These are phyloP conservation scores for Xylariaceae sp. DNA, from an alignment of 2,329 filamentous ascomycete genomes.

Conservation along the genomic window DNA sequence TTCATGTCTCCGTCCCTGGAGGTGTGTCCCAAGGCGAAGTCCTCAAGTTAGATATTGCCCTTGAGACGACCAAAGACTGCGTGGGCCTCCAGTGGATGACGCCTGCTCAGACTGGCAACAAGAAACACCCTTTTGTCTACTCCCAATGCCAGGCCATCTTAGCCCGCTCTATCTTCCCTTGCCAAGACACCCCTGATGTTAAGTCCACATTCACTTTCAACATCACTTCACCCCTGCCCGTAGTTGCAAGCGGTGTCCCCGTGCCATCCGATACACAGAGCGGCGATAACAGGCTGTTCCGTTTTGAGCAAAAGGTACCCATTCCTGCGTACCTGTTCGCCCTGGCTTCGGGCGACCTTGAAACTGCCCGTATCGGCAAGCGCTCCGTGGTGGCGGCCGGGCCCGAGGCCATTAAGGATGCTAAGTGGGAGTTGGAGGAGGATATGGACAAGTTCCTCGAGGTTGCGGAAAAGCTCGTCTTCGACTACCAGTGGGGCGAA, in stretches of 20 bases:
- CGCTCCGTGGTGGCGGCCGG: constrained; percentile 80
- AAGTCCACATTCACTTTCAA: constrained; percentile 93
- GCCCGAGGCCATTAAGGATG: constrained; percentile 76
- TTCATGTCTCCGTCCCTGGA: constrained; percentile 57
- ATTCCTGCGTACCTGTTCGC: constrained; percentile 95
- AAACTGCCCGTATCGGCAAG: constrained; percentile 77
- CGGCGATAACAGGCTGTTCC: constrained; percentile 63
- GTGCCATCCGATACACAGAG: constrained; percentile 40
- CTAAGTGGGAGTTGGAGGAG: constrained; percentile 84
- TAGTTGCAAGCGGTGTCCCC: constrained; percentile 81
- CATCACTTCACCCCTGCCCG: constrained; percentile 77
- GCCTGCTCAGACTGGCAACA: constrained; percentile 88
- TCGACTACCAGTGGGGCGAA: constrained; percentile 87
- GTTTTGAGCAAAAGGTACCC: constrained; percentile 83
- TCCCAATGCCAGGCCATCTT: constrained; percentile 97
- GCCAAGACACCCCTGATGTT: constrained; percentile 94
- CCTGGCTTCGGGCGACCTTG: constrained; percentile 81
- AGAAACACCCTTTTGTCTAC: constrained; percentile 96
- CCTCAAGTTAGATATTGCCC: constrained; percentile 55
- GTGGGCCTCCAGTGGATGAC: constrained; percentile 95
- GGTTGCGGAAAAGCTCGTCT: constrained; percentile 73
- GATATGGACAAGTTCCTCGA: constrained; percentile 92
- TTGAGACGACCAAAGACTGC: constrained; percentile 81
- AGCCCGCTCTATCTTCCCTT: constrained; percentile 87
- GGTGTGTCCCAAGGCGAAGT: constrained; percentile 49